These are phyloP conservation scores for Stereum hirsutum DNA, from an alignment of 1,284 basidiomycete species.

Conservation along the genomic window DNA sequence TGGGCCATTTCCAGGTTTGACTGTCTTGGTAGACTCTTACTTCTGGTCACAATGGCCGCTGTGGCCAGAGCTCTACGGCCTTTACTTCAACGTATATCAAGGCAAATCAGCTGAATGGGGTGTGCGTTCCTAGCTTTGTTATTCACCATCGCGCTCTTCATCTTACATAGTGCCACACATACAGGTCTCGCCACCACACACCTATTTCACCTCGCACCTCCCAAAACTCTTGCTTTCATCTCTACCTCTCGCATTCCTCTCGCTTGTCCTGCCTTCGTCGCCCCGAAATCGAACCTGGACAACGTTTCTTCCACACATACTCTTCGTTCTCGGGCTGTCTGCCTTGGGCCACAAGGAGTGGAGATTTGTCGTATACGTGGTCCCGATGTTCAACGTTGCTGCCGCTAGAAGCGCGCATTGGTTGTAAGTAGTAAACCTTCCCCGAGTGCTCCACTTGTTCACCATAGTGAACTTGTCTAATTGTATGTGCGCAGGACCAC, in stretches of 20 bases:
- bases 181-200: slow-evolving; percentile 63
- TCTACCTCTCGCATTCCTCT: slow-evolving; percentile 55
- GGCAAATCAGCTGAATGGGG: slow-evolving; percentile 92
- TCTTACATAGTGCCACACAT: slow-evolving; percentile 3
- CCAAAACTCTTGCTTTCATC: slow-evolving; percentile 74
- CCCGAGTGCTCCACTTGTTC: no score
- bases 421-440: slow-evolving; percentile 42
- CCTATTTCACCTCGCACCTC: slow-evolving; percentile 66
- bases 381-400: slow-evolving; percentile 77
- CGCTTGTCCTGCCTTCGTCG: slow-evolving; percentile 37
- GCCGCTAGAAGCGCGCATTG: slow-evolving; percentile 58
- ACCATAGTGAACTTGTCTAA: slow-evolving; percentile 1
- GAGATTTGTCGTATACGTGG: slow-evolving; percentile 87
- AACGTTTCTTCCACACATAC: slow-evolving; percentile 41
- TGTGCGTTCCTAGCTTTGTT: slow-evolving; percentile 56
- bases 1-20: slow-evolving; percentile 42
- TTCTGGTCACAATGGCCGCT: slow-evolving; percentile 70
- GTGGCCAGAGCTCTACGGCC: slow-evolving; percentile 82
- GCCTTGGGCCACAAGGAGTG: slow-evolving; percentile 87
- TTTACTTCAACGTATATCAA: slow-evolving; percentile 84
- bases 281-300: slow-evolving; percentile 35
- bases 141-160: slow-evolving; percentile 5
- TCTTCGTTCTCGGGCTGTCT: slow-evolving; percentile 65
- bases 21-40: slow-evolving; percentile 72
- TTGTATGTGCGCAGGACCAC: slow-evolving; percentile 26